These are phyloP conservation scores for Perkinsus chesapeaki DNA, from an alignment of 169 alveolate species.

Conservation along the genomic window DNA sequence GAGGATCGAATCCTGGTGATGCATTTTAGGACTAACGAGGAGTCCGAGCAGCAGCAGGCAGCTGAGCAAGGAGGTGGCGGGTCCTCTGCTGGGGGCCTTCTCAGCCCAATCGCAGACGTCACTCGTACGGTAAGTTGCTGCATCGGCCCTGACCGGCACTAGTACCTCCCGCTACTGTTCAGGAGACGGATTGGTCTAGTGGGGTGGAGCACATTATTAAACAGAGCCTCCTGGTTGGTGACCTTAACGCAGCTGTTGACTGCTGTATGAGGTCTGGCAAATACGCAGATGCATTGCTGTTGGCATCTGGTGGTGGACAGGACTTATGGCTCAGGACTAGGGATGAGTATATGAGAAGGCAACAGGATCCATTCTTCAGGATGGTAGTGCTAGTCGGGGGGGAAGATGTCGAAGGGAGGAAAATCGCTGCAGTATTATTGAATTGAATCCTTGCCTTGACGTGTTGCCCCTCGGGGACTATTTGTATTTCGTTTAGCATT, in stretches of 20 bases:
- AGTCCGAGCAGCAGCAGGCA: not conserved
- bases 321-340: conserved; percentile 32
- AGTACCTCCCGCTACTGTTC: not conserved
- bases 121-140: not conserved
- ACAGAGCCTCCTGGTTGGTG: conserved; percentile 8
- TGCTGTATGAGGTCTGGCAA: conserved; percentile 36
- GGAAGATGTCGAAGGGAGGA: not conserved
- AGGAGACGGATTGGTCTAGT: not conserved
- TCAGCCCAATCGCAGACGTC: not conserved
- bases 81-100: not conserved
- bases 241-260: conserved; percentile 41
- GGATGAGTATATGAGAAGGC: conserved; percentile 36
- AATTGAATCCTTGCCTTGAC: too few species aligned
- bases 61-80: not conserved
- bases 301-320: conserved; percentile 45
- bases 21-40: not conserved
- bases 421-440: not conserved
- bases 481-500: too few species aligned
- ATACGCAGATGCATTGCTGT: conserved; percentile 33
- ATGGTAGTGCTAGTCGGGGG: too few species aligned
- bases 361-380: conserved; percentile 21
- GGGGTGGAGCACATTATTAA: not conserved
- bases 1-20: not conserved
- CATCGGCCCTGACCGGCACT: not conserved
- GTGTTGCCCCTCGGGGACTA: too few species aligned